Evolutionary conservation across 2,329 filamentous ascomycete species (phyloP).

Genomic region (Sarocladiaceae sp.): DNA sequence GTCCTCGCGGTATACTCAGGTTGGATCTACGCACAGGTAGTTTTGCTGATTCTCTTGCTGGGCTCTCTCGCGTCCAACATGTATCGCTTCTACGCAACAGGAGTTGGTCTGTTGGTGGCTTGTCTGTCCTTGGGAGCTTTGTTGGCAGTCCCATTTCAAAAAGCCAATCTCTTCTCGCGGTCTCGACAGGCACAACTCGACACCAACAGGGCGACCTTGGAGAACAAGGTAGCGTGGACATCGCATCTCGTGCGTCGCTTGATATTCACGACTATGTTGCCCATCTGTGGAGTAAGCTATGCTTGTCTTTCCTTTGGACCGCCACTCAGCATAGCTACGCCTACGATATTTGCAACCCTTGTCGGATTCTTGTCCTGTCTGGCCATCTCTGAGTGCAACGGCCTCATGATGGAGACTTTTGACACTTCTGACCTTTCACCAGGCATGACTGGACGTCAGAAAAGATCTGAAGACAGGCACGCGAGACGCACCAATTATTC

Average conservation of each 20-base stretch:
- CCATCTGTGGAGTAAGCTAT: conserved; percentile 63
- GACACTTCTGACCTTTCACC: conserved; percentile 77
- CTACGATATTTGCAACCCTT: conserved; percentile 60
- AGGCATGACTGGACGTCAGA: conserved; percentile 59
- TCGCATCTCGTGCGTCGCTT: conserved; percentile 67
- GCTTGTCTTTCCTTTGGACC: conserved; percentile 62
- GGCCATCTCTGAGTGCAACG: conserved; percentile 71
- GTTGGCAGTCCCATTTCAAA: conserved; percentile 68
- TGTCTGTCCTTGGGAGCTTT: conserved; percentile 65
- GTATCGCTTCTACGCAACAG: conserved; percentile 60
- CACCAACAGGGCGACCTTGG: conserved; percentile 64
- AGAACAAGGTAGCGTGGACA: conserved; percentile 62
- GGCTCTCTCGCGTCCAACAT: conserved; percentile 67
- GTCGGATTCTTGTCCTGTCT: conserved; percentile 70
- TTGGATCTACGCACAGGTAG: conserved; percentile 76
- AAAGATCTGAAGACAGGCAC: conserved; percentile 14
- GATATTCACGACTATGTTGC: conserved; percentile 63
- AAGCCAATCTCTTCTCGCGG: conserved; percentile 65
- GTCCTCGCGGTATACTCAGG: conserved; percentile 67
- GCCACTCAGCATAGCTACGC: conserved; percentile 55
- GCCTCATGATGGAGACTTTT: conserved; percentile 75
- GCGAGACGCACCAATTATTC: conserved; percentile 63
- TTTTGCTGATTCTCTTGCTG: conserved; percentile 67
- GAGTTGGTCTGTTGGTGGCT: conserved; percentile 63
- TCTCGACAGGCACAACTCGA: conserved; percentile 54